phyloP scores from a whole-genome alignment of 768 basidiomycete genomes.

The Amanita pallidorosea region DNA sequence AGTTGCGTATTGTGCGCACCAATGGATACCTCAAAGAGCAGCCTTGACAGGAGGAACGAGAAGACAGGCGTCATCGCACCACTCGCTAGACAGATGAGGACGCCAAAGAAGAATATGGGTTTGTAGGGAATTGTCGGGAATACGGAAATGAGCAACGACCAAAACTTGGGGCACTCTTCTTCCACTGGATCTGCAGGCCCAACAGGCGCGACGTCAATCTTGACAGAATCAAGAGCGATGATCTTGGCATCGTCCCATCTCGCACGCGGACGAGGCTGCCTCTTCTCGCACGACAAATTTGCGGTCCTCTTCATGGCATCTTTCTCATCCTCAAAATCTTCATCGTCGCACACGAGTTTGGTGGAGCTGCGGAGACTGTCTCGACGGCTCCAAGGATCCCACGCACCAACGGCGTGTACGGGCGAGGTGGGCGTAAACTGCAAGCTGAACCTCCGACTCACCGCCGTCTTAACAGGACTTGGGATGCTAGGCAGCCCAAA shows the following conservation, averaged over 20 bases:
- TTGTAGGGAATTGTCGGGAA: constrained; percentile 73
- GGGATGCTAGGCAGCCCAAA: constrained; percentile 19
- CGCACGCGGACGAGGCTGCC: constrained; percentile 11
- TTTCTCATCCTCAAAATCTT: constrained; percentile 34
- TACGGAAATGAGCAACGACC: constrained; percentile 38
- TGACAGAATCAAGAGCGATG: constrained; percentile 13
- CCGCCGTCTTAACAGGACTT: constrained; percentile 18
- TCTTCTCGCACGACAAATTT: constrained; percentile 20
- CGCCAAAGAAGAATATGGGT: constrained; percentile 54
- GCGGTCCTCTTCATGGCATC: constrained; percentile 27
- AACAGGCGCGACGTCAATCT: constrained; percentile 11
- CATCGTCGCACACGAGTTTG: constrained; percentile 12
- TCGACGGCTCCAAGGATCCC: not conserved
- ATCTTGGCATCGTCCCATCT: constrained; percentile 15
- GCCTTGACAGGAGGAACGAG: constrained; percentile 76
- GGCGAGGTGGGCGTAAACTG: constrained; percentile 55
- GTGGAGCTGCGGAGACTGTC: not conserved
- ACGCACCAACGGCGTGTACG: constrained; percentile 15
- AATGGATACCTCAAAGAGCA: constrained; percentile 67
- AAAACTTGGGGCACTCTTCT: constrained; percentile 18
- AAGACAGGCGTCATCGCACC: constrained; percentile 89
- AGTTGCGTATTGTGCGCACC: constrained; percentile 49
- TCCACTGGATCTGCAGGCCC: not conserved
- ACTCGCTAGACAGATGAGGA: constrained; percentile 55
- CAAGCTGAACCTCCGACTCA: constrained; percentile 38